Evolutionary conservation across 306 rosid species (phyloP).

Genomic region (Fagus crenata): DNA sequence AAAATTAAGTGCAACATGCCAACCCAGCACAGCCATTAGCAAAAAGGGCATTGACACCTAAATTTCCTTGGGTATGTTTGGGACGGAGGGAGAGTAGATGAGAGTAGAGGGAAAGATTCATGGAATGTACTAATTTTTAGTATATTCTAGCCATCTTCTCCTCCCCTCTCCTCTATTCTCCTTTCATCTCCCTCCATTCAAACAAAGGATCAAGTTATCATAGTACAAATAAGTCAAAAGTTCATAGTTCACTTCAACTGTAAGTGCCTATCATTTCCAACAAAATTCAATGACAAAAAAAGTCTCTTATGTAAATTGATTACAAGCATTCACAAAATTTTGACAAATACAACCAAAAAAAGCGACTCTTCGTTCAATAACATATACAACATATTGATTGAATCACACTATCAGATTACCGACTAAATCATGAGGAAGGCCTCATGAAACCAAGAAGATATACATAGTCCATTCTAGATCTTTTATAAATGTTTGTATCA

Average conservation of each 20-base stretch:
- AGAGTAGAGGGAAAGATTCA: too few species aligned
- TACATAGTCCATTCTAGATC: conserved; percentile 61
- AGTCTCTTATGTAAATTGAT: neutral
- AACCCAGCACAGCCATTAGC: too few species aligned
- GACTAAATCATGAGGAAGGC: conserved; percentile 57
- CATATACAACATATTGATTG: conserved; percentile 63
- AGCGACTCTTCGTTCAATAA: conserved; percentile 48
- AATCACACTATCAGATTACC: conserved; percentile 62
- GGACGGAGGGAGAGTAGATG: too few species aligned
- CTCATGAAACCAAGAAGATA: conserved; percentile 57
- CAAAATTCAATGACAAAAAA: conserved; percentile 1
- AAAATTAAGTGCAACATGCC: too few species aligned
- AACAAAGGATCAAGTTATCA: too few species aligned
- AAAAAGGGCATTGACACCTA: too few species aligned
- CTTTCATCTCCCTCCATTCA: too few species aligned
- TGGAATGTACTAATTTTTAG: too few species aligned
- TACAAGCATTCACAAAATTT: conserved; percentile 14
- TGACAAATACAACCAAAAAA: conserved; percentile 15
- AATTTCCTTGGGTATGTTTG: too few species aligned
- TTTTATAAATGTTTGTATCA: conserved; percentile 42
- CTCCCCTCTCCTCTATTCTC: too few species aligned
- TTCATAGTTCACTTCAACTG: neutral
- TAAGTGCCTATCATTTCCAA: conserved; percentile 2
- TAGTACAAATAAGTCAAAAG: too few species aligned
- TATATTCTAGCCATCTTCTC: too few species aligned